Evolutionary conservation across 345 rosid genomes (phyloP).

Genomic region (Eutrema japonicum): DNA sequence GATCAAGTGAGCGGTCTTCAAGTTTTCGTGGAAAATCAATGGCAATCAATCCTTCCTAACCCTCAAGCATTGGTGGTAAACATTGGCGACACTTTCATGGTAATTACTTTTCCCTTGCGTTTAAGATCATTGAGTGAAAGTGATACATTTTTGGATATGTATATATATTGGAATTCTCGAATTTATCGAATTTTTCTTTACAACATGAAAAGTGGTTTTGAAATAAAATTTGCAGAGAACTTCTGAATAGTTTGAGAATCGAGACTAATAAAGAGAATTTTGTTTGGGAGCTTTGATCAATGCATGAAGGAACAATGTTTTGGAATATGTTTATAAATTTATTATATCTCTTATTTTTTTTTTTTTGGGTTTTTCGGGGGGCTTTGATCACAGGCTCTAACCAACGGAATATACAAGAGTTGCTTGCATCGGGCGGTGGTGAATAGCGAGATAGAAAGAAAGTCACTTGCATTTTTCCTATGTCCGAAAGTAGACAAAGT

Average conservation of each 20-base stretch:
- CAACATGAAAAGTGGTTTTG: no score
- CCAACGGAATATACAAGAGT: constrained; percentile 43
- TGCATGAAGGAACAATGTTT: constrained; percentile 2
- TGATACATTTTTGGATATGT: no score
- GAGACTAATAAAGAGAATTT: background rate
- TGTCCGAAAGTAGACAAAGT: constrained; percentile 60
- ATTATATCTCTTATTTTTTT: background rate
- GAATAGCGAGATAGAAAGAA: constrained; percentile 52
- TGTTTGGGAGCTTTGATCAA: background rate
- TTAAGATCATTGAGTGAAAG: background rate
- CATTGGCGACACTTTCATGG: constrained; percentile 23
- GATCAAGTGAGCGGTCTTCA: constrained; percentile 14
- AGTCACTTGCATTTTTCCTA: constrained; percentile 59
- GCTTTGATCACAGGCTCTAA: background rate
- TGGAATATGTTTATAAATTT: background rate
- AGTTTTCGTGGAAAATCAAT: constrained; percentile 12
- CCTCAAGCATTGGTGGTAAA: constrained; percentile 14
- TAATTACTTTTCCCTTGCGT: background rate
- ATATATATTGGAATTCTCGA: no score
- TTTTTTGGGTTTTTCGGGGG: background rate
- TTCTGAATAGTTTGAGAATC: background rate
- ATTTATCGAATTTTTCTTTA: no score
- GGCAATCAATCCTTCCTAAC: background rate
- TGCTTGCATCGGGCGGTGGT: constrained; percentile 49
- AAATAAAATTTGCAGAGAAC: background rate